Evolutionary conservation across 345 rosid genomes (phyloP).

Genomic region (Boechera divaricarpa): DNA sequence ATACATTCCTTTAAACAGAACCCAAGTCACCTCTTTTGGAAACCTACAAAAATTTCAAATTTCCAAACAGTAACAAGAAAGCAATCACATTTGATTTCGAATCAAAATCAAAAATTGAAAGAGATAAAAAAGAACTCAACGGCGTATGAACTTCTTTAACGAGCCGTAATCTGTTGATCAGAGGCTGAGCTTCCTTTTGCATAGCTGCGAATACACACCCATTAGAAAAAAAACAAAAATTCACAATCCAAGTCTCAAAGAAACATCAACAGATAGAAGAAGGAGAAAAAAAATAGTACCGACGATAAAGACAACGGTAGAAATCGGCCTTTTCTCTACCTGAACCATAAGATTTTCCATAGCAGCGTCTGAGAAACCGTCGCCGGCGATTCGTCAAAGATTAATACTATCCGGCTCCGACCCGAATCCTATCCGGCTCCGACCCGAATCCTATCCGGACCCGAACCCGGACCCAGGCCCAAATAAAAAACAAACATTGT

Average conservation of each 20-base stretch:
- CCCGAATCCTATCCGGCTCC: conserved; percentile 3
- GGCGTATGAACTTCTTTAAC: conserved; percentile 55
- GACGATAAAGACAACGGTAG: conserved; percentile 66
- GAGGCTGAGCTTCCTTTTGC: conserved; percentile 88
- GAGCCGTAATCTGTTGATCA: conserved; percentile 70
- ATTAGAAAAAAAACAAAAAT: neutral
- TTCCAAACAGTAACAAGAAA: neutral
- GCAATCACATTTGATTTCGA: conserved; percentile 14
- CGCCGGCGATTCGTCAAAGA: conserved; percentile 32
- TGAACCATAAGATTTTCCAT: conserved; percentile 46
- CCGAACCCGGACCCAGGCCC: neutral
- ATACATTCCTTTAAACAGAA: conserved; percentile 72
- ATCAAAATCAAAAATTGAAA: neutral
- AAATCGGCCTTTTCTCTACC: conserved; percentile 51
- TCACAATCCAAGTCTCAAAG: neutral
- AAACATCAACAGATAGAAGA: neutral
- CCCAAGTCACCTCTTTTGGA: conserved; percentile 85
- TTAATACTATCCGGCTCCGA: neutral
- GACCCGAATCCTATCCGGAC: conserved; percentile 11
- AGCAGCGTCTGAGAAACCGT: conserved; percentile 57
- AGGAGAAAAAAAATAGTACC: conserved; percentile 47
- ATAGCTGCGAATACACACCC: conserved; percentile 57
- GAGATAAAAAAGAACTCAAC: conserved; percentile 49
- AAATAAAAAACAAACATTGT: neutral
- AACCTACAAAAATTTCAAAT: conserved; percentile 55